Conservation (phyloP, 208 protist genomes). For the Trypanosoma lewisi region DNA sequence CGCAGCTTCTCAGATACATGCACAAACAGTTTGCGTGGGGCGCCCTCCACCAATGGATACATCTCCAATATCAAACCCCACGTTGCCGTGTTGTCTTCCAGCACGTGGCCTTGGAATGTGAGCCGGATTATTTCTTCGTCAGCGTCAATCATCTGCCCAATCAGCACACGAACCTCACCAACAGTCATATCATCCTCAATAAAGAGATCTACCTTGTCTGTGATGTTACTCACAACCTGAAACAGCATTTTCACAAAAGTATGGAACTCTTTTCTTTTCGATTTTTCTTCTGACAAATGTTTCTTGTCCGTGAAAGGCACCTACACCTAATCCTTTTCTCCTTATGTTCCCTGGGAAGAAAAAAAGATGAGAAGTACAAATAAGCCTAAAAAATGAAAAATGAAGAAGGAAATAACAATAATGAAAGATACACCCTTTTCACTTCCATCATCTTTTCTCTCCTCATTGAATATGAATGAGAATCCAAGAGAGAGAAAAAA, state of each 20-base stretch:
- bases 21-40: slow-evolving; percentile 59
- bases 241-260: slow-evolving; percentile 45
- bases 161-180: slow-evolving; percentile 64
- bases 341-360: no score
- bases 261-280: neutral
- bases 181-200: slow-evolving; percentile 78
- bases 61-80: slow-evolving; percentile 25
- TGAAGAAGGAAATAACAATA: slow-evolving; percentile 6
- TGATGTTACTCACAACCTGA: slow-evolving; percentile 58
- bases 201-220: slow-evolving; percentile 54
- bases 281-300: neutral
- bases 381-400: slow-evolving; percentile 1
- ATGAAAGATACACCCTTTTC: no score
- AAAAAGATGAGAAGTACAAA: slow-evolving; percentile 8
- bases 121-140: slow-evolving; percentile 41
- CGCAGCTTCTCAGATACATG: slow-evolving; percentile 33
- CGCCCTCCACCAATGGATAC: slow-evolving; percentile 4
- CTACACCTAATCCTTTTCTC: no score
- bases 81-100: slow-evolving; percentile 39
- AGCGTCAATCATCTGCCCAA: slow-evolving; percentile 52
- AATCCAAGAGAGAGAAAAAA: no score
- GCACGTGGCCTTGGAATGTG: slow-evolving; percentile 56
- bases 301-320: no score
- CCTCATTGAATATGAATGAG: no score
- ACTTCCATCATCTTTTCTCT: no score